Base-by-base conservation (phyloP, 176 grass and related monocot genomes). In the Panicum miliaceum region DNA sequence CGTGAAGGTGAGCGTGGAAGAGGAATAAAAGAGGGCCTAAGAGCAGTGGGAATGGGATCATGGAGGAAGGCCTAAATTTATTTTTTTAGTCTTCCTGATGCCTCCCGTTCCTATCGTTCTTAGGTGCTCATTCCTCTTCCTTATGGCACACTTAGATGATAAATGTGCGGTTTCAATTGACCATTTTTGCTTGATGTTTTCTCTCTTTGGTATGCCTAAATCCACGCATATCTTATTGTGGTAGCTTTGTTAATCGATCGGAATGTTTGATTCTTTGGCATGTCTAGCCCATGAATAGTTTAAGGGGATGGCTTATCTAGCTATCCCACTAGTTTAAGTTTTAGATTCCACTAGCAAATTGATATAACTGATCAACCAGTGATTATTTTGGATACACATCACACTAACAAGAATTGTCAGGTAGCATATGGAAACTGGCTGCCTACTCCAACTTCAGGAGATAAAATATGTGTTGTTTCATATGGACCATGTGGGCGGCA, bases 1-100 rank as follows among this genome's bases (percentile, higher is more conserved):
- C 6, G 72, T 1, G 9, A 86, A 48, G 0, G 51, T 34, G 27
- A 58, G 68, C 29, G 2, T 4, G 6, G 37, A 84, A 84, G 81
- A 84, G 75, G 47, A 66, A 88, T 35, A 88, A 47, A 58, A 73
- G 74, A 88, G 57, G 75, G 13, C 22, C 58, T 57, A 88, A 57
- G 87, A 80, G 38, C 48, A 22, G 56, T 88, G 68, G 59, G 75
- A 18, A 67, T 79, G 59, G 75, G 81, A 73, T 57, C 58, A 29
- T 79, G 38, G 43, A 73, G 57, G 67, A 84, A 88, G 48, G 67
- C 14, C 9, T 52, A 20, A 3, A 54, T 71, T 50, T 48, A 6
- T 38, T 29, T 73, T 29, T 32, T 63, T 48, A 67, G 68, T 46
- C 53, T 79, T 89, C 81, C 81, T 80, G 46, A 74, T 84, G 81